phyloP scores from a whole-genome alignment of 139 green algal species.

The Tetratostichococcus sp. region DNA sequence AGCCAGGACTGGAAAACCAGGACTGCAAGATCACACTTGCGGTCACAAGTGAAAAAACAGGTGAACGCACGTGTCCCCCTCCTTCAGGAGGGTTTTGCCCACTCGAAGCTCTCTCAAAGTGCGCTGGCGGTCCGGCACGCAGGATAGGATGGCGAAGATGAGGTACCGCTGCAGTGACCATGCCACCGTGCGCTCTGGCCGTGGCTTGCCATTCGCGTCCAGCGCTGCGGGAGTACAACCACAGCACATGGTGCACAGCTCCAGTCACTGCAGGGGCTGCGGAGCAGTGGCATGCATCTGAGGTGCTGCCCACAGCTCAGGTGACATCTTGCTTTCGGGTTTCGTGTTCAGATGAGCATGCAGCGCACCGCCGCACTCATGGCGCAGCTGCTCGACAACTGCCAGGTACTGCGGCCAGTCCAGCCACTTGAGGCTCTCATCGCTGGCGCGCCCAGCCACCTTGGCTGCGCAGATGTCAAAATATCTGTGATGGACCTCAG shows the following conservation, averaged over 20 bases:
- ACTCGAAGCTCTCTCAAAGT: constrained; percentile 68
- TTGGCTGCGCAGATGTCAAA: neutral
- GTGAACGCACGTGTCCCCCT: constrained; percentile 19
- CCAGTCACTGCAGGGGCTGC: too few species aligned
- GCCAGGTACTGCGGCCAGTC: constrained; percentile 61
- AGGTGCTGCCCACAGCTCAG: too few species aligned
- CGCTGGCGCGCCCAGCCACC: constrained; percentile 5
- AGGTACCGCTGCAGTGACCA: constrained; percentile 61
- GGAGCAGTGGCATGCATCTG: too few species aligned
- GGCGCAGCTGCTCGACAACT: constrained; percentile 31
- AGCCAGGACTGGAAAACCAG: too few species aligned
- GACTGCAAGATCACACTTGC: too few species aligned
- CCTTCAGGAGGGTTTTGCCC: constrained; percentile 54
- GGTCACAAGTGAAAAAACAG: too few species aligned
- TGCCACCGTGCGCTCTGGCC: constrained; percentile 20
- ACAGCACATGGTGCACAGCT: too few species aligned
- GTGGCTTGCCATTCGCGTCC: neutral
- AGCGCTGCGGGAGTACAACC: constrained; percentile 4
- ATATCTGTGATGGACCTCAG: too few species aligned
- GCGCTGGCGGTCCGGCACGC: constrained; percentile 68
- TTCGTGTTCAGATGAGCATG: neutral
- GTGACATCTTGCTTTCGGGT: too few species aligned
- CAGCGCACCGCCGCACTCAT: constrained; percentile 31
- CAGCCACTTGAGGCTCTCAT: constrained; percentile 63
- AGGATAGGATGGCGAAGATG: constrained; percentile 64